Base-by-base conservation (phyloP, 345 rosid genomes). In the Orychophragmus violaceus region DNA sequence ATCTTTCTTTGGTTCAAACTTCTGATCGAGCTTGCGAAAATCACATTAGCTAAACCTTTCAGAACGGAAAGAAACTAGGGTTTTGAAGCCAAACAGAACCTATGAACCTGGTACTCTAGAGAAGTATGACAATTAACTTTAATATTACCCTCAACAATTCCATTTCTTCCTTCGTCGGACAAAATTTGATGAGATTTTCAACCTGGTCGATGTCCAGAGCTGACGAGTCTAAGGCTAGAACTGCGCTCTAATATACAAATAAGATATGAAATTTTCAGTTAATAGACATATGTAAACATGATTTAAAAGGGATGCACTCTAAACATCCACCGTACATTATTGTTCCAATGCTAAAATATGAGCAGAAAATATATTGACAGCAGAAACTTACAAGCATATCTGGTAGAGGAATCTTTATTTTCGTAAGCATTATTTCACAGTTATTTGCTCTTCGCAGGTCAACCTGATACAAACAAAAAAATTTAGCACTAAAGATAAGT, bases 401-500 rank as follows among this genome's bases (percentile, higher is more conserved):
- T 8, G 92, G 95, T 61, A 93, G 82, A 54, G 99, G 99, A 69
- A 93, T 76, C 81, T 93, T 93, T 72, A 93, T 79, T 78, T 90
- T 93, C 61, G 99, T 79, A 65, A 93, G 95, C 99, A 93, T 93
- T 77, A 93, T 93, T 82, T 93, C 99, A 80, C 99, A 93, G 70
- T 93, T 90, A 80, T 93, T 83, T 17, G 99, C 99, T 74, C 96
- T 86, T 35, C 97, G 96, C 82, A 90, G 77, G 81, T 93, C 99
- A 79, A 93, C 82, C 99, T 93, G 82, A 82, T 32, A 56, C 55
- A 72, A 71, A 64, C 45, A 71, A n/a, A n/a, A 23, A 65, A 50
- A 41, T 2, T 53, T 27, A 27, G 53, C 12, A 44, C 19, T 16
- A 13, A 13, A 59, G 24, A 59, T 21, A 28, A 66, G 39, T 37